phyloP scores from a whole-genome alignment of 2,329 filamentous ascomycete genomes.

The Nannizziopsis arthrosporioides region DNA sequence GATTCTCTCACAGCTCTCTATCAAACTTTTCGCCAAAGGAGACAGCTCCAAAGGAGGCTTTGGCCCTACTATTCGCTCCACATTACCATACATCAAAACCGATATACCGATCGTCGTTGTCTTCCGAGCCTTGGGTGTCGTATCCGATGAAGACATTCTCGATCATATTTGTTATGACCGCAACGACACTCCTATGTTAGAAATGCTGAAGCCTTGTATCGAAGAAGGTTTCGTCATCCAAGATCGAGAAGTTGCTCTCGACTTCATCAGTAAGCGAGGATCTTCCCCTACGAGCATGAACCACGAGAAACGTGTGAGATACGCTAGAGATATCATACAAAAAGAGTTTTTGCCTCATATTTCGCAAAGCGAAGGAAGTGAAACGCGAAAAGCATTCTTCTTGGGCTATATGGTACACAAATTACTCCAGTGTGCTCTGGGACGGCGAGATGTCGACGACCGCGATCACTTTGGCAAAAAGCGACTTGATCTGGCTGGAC shows the following conservation, averaged over 20 bases:
- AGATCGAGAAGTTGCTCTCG: conserved; percentile 83
- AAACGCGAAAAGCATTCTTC: conserved; percentile 95
- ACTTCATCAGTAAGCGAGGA: conserved; percentile 90
- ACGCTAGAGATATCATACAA: conserved; percentile 86
- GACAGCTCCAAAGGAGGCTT: conserved; percentile 67
- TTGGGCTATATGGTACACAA: conserved; percentile 98
- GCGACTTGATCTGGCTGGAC: conserved; percentile 86
- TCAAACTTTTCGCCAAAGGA: conserved; percentile 82
- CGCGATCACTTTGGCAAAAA: conserved; percentile 99
- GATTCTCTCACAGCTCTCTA: conserved; percentile 80
- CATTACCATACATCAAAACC: conserved; percentile 83
- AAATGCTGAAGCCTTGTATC: conserved; percentile 93
- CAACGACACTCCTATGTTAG: conserved; percentile 90
- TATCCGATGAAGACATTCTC: conserved; percentile 94
- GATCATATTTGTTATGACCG: conserved; percentile 96
- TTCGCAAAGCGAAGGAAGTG: conserved; percentile 84
- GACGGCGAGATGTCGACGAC: conserved; percentile 86
- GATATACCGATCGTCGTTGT: conserved; percentile 92
- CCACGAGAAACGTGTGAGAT: conserved; percentile 77
- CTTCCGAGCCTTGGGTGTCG: conserved; percentile 87
- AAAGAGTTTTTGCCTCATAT: conserved; percentile 96
- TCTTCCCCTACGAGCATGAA: conserved; percentile 58
- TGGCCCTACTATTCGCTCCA: conserved; percentile 79
- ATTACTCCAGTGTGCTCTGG: conserved; percentile 82
- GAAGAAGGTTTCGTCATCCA: conserved; percentile 96